Evolutionary conservation across 2,329 filamentous ascomycete genomes (phyloP).

Genomic region (Aspergillus proliferans): DNA sequence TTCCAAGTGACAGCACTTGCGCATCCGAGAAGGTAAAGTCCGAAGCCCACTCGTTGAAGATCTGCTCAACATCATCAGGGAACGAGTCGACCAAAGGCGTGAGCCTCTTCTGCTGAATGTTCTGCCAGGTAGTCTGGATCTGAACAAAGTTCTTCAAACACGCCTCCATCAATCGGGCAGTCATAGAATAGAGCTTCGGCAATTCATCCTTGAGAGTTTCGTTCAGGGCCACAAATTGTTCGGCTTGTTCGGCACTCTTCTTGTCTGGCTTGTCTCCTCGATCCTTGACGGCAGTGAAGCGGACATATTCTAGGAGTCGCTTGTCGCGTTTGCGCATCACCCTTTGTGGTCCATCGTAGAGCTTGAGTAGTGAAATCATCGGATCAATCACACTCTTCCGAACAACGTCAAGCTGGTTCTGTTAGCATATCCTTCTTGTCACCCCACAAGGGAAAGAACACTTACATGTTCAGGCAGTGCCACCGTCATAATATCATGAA

Average conservation of each 20-base stretch:
- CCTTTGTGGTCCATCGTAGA: conserved; percentile 75
- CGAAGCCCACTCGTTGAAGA: conserved; percentile 68
- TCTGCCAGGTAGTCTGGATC: conserved; percentile 77
- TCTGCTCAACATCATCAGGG: conserved; percentile 63
- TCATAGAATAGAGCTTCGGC: conserved; percentile 73
- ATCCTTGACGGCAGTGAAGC: conserved; percentile 69
- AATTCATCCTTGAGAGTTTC: conserved; percentile 90
- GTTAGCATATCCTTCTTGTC: conserved; percentile 2
- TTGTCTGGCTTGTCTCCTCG: conserved; percentile 80
- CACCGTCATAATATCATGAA: conserved; percentile 77
- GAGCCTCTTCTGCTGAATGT: conserved; percentile 77
- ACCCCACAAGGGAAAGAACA: conserved; percentile 1
- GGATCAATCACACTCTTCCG: conserved; percentile 79
- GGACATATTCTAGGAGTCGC: conserved; percentile 81
- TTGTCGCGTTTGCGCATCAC: conserved; percentile 94
- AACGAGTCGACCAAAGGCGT: conserved; percentile 64
- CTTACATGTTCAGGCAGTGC: conserved; percentile 75
- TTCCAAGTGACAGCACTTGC: conserved; percentile 62
- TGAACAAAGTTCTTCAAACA: conserved; percentile 78
- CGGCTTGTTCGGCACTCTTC: conserved; percentile 74
- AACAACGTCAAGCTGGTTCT: conserved; percentile 54
- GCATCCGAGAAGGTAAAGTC: conserved; percentile 74
- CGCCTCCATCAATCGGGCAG: conserved; percentile 75
- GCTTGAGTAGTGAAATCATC: conserved; percentile 68
- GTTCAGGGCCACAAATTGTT: conserved; percentile 86